These are phyloP conservation scores for Paxillus ammoniavirescens DNA, from an alignment of 768 basidiomycete genomes.

Conservation along the genomic window DNA sequence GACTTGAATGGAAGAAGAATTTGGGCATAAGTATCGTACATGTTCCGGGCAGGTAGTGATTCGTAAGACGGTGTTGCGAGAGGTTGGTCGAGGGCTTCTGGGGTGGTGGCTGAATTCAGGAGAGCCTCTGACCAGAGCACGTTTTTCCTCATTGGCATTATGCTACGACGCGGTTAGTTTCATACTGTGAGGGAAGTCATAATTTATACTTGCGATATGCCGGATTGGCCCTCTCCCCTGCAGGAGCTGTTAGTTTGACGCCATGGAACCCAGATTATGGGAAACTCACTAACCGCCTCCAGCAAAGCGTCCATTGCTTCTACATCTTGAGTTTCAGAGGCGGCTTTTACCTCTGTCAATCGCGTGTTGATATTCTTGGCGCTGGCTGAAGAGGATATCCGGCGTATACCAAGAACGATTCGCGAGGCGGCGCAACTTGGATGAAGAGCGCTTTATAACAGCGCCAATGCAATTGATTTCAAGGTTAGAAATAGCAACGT, in stretches of 20 bases:
- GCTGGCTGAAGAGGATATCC: neutral
- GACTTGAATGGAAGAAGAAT: slow-evolving; percentile 63
- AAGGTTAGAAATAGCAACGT: no score
- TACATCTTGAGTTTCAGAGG: slow-evolving; percentile 58
- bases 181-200: neutral
- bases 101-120: slow-evolving; percentile 34
- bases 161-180: slow-evolving; percentile 32
- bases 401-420: neutral
- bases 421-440: neutral
- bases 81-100: slow-evolving; percentile 12
- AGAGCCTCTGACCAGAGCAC: slow-evolving; percentile 60
- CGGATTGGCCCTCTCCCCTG: slow-evolving; percentile 54
- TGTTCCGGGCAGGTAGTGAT: slow-evolving; percentile 46
- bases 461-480: neutral
- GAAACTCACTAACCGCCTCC: slow-evolving; percentile 52
- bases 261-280: neutral
- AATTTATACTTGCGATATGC: slow-evolving; percentile 47
- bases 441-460: neutral
- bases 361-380: neutral
- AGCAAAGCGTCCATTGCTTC: slow-evolving; percentile 56
- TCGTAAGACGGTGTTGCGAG: slow-evolving; percentile 12
- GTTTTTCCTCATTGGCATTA: slow-evolving; percentile 55
- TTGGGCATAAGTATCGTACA: slow-evolving; percentile 74
- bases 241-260: neutral
- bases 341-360: slow-evolving; percentile 19